Base-by-base conservation (phyloP, 371 early-diverging fungal genomes). In the Phascolomyces articulosus region DNA sequence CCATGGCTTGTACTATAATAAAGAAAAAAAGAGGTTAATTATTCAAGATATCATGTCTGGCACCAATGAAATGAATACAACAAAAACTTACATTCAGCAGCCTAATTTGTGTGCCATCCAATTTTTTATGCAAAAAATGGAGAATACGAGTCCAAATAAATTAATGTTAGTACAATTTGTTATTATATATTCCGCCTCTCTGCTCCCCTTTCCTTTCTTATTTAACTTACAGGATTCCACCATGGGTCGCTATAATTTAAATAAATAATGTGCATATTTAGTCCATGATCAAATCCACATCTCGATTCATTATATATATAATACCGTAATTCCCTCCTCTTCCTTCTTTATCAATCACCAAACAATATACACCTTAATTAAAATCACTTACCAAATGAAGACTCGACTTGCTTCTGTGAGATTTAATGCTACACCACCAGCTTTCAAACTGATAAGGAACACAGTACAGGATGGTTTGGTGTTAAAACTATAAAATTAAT, bases 361-460 rank as follows among this genome's bases (percentile, higher is more conserved):
- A n/a, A n/a, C n/a, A n/a, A n/a, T n/a, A n/a, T n/a, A 26, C 24
- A 38, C 18, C 26, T 58, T 9, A 56, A n/a, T n/a, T 6, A 47
- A 47, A n/a, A 18, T 47, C 47, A 20, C 47, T 51, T 51, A 51
- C 51, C 87, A 88, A 48, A 95, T 83, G 71, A 96, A 96, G 4
- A 98, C 97, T 21, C 90, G 84, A 67, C 91, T 93, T 1, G 99
- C 99, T 66, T 96, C 96, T 1, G 96, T 96, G 54, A 98, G 77
- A 71, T 98, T 98, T 44, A 98, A 79, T 0, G 97, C 99, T 8
- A 98, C 94, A 55, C 98, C 98, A 29, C 98, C 99, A n/a, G 98
- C 98, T 67, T 93, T 93, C 15, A 97, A 74, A 60, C 92, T 92
- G 55, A 96, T 92, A 40, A 97, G 77, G 68, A 97, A 96, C 26